Evolutionary conservation across 768 basidiomycete species (phyloP).

Genomic region (Trichaptum fuscoviolaceum): DNA sequence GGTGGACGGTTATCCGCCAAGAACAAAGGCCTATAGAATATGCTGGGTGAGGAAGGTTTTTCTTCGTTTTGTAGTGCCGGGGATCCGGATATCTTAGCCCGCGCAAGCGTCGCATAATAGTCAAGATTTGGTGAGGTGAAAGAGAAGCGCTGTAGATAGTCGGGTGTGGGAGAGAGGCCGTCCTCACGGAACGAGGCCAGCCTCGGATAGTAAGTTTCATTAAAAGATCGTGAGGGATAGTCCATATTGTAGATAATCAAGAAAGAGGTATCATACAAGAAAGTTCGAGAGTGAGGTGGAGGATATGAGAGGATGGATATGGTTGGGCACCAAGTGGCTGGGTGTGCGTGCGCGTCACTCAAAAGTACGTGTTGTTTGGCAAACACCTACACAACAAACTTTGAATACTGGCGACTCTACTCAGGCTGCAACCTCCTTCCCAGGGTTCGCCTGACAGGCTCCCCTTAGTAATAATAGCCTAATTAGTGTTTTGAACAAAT

Average conservation of each 20-base stretch:
- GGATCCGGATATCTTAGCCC: neutral
- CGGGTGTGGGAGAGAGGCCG: neutral
- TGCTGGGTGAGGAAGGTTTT: neutral
- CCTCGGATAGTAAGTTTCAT: neutral
- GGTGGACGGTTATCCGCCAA: neutral
- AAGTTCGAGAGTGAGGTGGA: no score
- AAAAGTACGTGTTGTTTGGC: neutral
- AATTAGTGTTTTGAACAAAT: no score
- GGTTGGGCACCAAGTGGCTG: neutral
- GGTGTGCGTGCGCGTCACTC: neutral
- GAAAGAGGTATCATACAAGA: neutral
- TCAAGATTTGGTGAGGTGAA: neutral
- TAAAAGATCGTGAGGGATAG: neutral
- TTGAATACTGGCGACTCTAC: no score
- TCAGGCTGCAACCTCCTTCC: no score
- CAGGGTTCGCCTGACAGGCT: no score
- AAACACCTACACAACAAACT: neutral
- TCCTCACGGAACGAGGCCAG: neutral
- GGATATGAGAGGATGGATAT: neutral
- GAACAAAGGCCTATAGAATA: neutral
- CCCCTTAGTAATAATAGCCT: no score
- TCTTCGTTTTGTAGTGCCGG: neutral
- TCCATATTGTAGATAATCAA: slow-evolving; percentile 1
- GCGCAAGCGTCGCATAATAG: neutral
- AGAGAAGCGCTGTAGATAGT: neutral